These are phyloP conservation scores for Coniochaeta sp. DNA, from an alignment of 2,329 filamentous ascomycete species.

Conservation along the genomic window DNA sequence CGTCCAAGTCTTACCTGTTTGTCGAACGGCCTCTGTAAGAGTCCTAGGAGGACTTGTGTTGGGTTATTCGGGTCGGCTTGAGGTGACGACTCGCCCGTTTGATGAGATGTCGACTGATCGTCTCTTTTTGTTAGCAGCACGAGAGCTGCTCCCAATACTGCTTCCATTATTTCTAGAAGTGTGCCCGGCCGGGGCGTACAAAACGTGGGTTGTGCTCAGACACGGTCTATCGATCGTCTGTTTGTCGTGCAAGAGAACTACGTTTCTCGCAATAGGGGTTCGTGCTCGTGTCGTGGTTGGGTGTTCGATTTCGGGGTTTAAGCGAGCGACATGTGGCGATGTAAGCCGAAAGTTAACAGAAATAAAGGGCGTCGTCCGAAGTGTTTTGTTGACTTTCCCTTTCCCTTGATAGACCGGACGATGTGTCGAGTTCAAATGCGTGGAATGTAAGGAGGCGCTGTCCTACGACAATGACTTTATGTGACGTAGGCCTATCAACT, in stretches of 20 bases:
- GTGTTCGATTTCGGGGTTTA: too few relatives aligned
- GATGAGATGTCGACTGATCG: too few relatives aligned
- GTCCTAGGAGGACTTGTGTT: conserved; percentile 18
- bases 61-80: conserved; percentile 7
- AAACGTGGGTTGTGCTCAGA: background rate
- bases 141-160: conserved; percentile 7
- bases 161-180: background rate
- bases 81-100: background rate
- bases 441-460: background rate
- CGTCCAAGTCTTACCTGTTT: conserved; percentile 29
- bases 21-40: conserved; percentile 45
- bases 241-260: too few relatives aligned
- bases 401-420: background rate
- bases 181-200: background rate
- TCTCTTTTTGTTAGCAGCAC: conserved; percentile 8
- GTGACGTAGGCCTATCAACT: background rate
- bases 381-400: background rate
- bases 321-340: background rate
- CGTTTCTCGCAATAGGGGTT: background rate
- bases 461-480: background rate
- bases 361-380: too few relatives aligned
- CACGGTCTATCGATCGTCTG: background rate
- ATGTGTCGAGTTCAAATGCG: background rate
- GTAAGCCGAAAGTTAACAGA: background rate
- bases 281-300: background rate